A percentile compares a stretch with the other conserved stretches of the same genome.
Conservation (phyloP, 1,139 yeast genomes). For the Pneumocystis jirovecii region DNA sequence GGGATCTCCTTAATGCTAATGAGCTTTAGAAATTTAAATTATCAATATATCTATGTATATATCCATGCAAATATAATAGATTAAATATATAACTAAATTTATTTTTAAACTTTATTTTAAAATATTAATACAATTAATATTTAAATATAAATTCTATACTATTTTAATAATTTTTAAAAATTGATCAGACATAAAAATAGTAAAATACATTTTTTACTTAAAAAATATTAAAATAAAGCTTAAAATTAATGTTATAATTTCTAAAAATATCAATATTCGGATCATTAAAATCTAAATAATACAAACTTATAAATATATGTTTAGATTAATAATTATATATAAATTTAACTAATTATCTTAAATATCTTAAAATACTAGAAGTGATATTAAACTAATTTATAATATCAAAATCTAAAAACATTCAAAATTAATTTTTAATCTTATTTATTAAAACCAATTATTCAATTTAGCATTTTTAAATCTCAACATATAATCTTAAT, state of each 20-base stretch:
- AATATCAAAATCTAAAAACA: neutral
- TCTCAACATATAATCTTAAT: neutral
- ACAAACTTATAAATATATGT: neutral
- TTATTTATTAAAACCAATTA: neutral
- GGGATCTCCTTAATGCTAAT: conserved; percentile 49
- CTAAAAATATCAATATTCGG: neutral
- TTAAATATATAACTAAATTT: too few relatives aligned
- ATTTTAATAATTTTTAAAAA: neutral
- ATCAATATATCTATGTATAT: neutral
- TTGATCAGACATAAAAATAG: neutral
- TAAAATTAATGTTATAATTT: neutral
- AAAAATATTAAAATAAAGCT: too few relatives aligned
- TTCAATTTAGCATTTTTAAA: neutral
- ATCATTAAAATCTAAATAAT: neutral
- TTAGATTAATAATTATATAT: neutral
- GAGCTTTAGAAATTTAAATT: neutral
- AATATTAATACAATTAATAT: neutral
- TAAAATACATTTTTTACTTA: too few relatives aligned
- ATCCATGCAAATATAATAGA: neutral
- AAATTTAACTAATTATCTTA: neutral
- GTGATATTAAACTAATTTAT: neutral
- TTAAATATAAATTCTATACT: neutral
- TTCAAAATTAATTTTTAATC: neutral
- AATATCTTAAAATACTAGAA: neutral
- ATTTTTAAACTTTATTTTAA: neutral